Percentiles rank a stretch among this genome's conserved stretches.
phyloP scores from a whole-genome alignment of 192 early-diverging fungal genomes.

The Thamnidium elegans region DNA sequence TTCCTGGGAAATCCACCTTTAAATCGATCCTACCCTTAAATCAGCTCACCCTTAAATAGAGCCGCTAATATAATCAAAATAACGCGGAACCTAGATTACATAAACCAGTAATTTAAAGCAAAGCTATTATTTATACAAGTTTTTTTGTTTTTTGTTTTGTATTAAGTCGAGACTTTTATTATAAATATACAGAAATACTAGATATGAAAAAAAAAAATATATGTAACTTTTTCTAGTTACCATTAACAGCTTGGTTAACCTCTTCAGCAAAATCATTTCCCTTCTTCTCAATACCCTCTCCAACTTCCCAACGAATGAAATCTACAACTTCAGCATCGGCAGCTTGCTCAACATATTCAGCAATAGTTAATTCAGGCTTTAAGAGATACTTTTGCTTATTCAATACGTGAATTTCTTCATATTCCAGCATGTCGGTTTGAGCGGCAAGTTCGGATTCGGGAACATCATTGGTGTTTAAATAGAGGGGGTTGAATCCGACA shows the following conservation, averaged over 20 bases:
- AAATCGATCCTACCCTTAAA: no score
- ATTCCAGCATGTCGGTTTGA: conserved; percentile 42
- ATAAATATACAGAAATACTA: no score
- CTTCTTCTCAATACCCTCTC: conserved; percentile 82
- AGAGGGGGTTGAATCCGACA: conserved; percentile 74
- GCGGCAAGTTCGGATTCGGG: conserved; percentile 38
- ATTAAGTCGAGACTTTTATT: no score
- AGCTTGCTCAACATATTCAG: conserved; percentile 55
- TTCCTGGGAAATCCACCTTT: no score
- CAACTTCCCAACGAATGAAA: conserved; percentile 77
- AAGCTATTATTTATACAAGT: no score
- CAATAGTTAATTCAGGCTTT: conserved; percentile 66
- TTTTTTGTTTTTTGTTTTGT: no score
- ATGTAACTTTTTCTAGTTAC: conserved; percentile 16
- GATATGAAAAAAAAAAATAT: no score
- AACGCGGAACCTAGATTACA: no score
- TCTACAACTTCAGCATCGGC: conserved; percentile 58
- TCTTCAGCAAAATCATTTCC: conserved; percentile 79
- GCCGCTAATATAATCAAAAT: no score
- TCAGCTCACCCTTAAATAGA: no score
- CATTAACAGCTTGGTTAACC: conserved; percentile 46
- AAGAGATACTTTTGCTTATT: conserved; percentile 72
- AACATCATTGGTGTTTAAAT: conserved; percentile 45
- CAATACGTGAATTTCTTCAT: conserved; percentile 56
- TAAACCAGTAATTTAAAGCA: no score